phyloP scores from a whole-genome alignment of 2,329 filamentous ascomycete genomes.

The Aspergillus sp. region DNA sequence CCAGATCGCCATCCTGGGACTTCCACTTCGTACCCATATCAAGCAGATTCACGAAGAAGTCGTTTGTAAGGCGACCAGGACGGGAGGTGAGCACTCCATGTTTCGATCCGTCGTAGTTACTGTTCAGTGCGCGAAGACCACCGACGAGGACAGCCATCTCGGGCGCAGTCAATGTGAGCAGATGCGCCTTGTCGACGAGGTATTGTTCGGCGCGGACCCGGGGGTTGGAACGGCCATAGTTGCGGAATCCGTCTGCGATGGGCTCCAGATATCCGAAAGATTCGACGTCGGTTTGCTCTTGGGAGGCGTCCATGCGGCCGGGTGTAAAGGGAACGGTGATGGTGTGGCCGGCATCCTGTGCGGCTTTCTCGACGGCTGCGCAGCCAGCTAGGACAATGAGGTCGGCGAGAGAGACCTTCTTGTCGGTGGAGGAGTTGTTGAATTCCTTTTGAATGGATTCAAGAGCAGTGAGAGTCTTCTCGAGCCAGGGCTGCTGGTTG shows the following conservation, averaged over 20 bases:
- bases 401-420: slow-evolving; percentile 75
- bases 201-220: slow-evolving; percentile 64
- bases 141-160: slow-evolving; percentile 68
- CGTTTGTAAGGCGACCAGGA: slow-evolving; percentile 67
- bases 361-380: slow-evolving; percentile 69
- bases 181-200: slow-evolving; percentile 67
- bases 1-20: slow-evolving; percentile 44
- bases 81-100: slow-evolving; percentile 64
- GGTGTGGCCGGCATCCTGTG: slow-evolving; percentile 29
- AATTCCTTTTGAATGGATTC: slow-evolving; percentile 64
- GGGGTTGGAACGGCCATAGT: slow-evolving; percentile 61
- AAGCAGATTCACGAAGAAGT: slow-evolving; percentile 78
- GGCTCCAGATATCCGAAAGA: slow-evolving; percentile 66
- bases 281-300: slow-evolving; percentile 65
- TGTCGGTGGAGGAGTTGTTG: slow-evolving; percentile 51
- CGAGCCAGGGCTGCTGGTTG: slow-evolving; percentile 67
- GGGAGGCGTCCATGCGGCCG: slow-evolving; percentile 66
- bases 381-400: slow-evolving; percentile 70
- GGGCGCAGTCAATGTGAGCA: slow-evolving; percentile 65
- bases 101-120: slow-evolving; percentile 66
- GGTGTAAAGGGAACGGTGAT: slow-evolving; percentile 66
- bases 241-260: slow-evolving; percentile 70
- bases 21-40: slow-evolving; percentile 65
- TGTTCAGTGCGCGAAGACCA: slow-evolving; percentile 64
- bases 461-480: slow-evolving; percentile 56